A percentile compares a stretch with the other conserved stretches of the same genome.
Conservation (phyloP, 371 early-diverging fungal species). For the Funneliformis caledonium region DNA sequence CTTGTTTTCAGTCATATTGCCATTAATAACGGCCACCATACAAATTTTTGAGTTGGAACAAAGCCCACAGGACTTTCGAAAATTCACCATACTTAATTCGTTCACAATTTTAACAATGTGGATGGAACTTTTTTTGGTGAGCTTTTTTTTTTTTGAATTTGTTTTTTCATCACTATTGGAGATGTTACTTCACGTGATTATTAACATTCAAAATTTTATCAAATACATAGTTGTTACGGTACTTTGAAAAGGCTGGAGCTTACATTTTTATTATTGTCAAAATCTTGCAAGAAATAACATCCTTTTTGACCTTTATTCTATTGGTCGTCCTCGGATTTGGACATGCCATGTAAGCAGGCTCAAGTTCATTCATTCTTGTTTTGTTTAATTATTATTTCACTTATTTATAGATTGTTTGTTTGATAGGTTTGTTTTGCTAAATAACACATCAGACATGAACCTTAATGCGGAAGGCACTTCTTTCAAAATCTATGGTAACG, state of each 20-base stretch:
- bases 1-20: neutral
- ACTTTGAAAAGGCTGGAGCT: neutral
- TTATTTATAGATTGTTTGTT: neutral
- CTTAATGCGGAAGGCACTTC: neutral
- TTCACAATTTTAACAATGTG: too few species aligned
- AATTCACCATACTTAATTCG: too few species aligned
- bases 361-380: neutral
- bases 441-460: neutral
- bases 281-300: neutral
- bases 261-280: conserved; percentile 3
- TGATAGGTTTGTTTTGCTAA: neutral
- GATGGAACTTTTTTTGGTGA: too few species aligned
- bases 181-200: too few species aligned
- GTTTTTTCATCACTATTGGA: too few species aligned
- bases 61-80: too few species aligned
- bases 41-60: too few species aligned
- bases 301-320: conserved; percentile 11
- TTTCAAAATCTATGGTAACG: neutral
- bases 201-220: too few species aligned
- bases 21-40: neutral
- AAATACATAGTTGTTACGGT: neutral
- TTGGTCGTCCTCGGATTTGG: conserved; percentile 10
- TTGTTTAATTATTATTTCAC: neutral
- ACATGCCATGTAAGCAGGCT: conserved; percentile 15
- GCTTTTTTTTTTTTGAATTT: too few species aligned